Evolutionary conservation across 78 protist genomes (phyloP).

Genomic region (Dictyostelium brefeldianum): DNA sequence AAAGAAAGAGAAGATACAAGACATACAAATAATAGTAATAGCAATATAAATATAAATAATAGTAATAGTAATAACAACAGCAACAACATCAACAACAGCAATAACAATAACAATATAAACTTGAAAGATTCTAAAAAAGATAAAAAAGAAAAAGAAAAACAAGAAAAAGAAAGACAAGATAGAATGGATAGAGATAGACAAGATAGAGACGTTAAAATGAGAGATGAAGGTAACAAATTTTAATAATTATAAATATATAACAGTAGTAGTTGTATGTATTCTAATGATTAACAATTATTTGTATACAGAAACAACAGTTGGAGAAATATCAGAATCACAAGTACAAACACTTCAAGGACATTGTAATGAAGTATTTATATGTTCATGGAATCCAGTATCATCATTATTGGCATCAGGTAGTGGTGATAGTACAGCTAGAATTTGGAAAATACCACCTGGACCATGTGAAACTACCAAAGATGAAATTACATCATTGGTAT

Average conservation of each 20-base stretch:
- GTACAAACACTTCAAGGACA: constrained; percentile 86
- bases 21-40: background rate
- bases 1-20: constrained; percentile 10
- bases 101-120: background rate
- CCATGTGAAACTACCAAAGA: background rate
- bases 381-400: constrained; percentile 77
- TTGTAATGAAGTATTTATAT: constrained; percentile 89
- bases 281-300: background rate
- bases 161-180: constrained; percentile 2
- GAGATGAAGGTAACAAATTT: background rate
- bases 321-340: constrained; percentile 59
- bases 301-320: background rate
- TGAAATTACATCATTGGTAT: background rate
- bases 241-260: background rate
- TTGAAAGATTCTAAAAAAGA: background rate
- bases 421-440: constrained; percentile 95
- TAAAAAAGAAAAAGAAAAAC: constrained; percentile 40
- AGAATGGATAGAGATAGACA: constrained; percentile 43
- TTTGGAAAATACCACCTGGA: constrained; percentile 87
- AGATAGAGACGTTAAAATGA: constrained; percentile 16
- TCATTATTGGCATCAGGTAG: constrained; percentile 78
- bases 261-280: background rate
- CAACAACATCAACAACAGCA: background rate
- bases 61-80: background rate
- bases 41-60: background rate